Conservation (phyloP, 495 filamentous ascomycete species). For the Podospora conica region DNA sequence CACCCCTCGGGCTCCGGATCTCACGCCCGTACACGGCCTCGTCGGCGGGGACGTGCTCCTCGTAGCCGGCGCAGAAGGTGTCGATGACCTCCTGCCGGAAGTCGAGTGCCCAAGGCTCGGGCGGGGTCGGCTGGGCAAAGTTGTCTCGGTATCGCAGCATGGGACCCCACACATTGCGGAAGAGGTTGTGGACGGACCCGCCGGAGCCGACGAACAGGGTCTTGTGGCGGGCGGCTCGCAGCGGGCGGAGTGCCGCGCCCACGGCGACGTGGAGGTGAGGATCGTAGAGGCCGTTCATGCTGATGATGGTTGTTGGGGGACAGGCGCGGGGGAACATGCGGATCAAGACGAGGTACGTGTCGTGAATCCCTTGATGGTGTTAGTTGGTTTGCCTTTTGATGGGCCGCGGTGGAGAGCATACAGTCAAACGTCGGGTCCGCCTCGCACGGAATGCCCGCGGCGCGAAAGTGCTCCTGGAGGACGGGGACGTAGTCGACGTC, state of each 20-base stretch:
- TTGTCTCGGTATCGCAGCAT: slow-evolving; percentile 56
- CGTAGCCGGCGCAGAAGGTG: slow-evolving; percentile 31
- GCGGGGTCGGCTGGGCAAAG: slow-evolving; percentile 51
- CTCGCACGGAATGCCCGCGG: slow-evolving; percentile 45
- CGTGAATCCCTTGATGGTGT: slow-evolving; percentile 46
- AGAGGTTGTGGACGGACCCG: slow-evolving; percentile 59
- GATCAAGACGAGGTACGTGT: slow-evolving; percentile 57
- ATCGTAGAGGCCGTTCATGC: slow-evolving; percentile 53
- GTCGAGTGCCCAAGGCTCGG: slow-evolving; percentile 50
- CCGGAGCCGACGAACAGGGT: slow-evolving; percentile 56
- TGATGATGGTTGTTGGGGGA: slow-evolving; percentile 54
- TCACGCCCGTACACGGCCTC: slow-evolving; percentile 10
- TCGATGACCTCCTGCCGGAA: slow-evolving; percentile 57
- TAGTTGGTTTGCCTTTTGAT: neutral
- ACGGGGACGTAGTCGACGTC: slow-evolving; percentile 44
- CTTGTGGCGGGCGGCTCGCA: slow-evolving; percentile 39
- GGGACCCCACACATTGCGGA: slow-evolving; percentile 53
- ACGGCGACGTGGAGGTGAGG: slow-evolving; percentile 55
- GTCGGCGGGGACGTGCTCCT: slow-evolving; percentile 18
- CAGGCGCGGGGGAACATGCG: slow-evolving; percentile 54
- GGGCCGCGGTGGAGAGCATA: neutral
- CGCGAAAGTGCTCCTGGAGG: slow-evolving; percentile 39
- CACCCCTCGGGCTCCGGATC: slow-evolving; percentile 11
- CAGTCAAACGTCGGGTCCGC: slow-evolving; percentile 48
- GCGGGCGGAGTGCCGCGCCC: slow-evolving; percentile 44